phyloP scores from a whole-genome alignment of 208 protist genomes.

The Trichomonas gallinae region DNA sequence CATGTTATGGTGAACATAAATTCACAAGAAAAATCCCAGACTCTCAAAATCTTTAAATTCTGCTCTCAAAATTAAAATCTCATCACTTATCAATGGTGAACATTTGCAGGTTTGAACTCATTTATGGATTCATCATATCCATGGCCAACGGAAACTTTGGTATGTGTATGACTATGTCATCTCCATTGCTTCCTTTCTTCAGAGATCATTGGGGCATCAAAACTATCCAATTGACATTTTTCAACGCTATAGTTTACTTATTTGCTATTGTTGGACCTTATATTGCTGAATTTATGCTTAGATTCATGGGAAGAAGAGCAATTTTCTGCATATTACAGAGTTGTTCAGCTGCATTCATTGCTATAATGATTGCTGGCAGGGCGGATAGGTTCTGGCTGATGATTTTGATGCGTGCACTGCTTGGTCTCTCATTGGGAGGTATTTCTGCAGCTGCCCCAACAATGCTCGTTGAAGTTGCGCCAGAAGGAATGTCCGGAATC shows the following conservation, averaged over 20 bases:
- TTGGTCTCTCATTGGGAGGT: background rate
- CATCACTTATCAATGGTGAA: no score
- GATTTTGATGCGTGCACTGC: background rate
- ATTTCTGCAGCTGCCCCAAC: background rate
- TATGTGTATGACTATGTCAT: background rate
- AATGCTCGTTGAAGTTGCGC: background rate
- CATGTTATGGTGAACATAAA: no score
- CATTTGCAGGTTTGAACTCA: background rate
- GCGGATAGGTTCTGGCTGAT: background rate
- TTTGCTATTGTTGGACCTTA: background rate
- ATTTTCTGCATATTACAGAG: background rate
- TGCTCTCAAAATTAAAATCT: no score
- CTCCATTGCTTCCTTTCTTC: background rate
- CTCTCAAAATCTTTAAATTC: no score
- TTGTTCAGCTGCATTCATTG: background rate
- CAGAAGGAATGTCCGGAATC: background rate
- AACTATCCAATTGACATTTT: background rate
- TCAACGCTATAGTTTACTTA: background rate
- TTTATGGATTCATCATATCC: background rate
- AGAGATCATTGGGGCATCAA: no score
- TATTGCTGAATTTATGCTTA: background rate
- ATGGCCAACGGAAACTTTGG: background rate
- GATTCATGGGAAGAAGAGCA: background rate
- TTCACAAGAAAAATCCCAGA: no score
- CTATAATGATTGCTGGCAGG: background rate